Evolutionary conservation across 768 basidiomycete genomes (phyloP).

Genomic region (Pisolithus microcarpus): DNA sequence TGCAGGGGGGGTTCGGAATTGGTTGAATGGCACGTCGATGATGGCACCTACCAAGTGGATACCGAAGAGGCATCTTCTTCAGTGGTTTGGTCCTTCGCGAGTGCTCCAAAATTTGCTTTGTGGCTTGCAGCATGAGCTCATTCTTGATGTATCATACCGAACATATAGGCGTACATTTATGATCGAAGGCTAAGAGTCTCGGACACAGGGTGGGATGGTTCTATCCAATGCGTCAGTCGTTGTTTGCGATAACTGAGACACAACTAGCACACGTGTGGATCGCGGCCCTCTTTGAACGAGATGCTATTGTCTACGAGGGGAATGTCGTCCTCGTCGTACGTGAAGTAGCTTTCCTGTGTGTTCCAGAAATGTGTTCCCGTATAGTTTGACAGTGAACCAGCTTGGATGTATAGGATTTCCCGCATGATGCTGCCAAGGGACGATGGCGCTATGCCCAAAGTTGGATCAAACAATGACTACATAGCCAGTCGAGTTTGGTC

Average conservation of each 20-base stretch:
- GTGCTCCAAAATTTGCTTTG: conserved; percentile 60
- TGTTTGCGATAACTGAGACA: background rate
- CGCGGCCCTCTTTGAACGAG: conserved; percentile 60
- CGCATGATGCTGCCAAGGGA: conserved; percentile 38
- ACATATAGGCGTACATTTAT: conserved; percentile 41
- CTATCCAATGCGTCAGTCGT: conserved; percentile 2
- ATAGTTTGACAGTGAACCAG: conserved; percentile 60
- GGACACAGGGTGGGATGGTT: conserved; percentile 47
- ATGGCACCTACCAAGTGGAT: conserved; percentile 14
- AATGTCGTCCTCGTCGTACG: conserved; percentile 39
- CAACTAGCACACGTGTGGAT: conserved; percentile 36
- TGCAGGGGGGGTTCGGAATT: conserved; percentile 17
- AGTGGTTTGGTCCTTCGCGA: conserved; percentile 36
- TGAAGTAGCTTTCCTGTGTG: conserved; percentile 65
- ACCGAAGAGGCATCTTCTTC: conserved; percentile 16
- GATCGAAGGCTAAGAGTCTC: conserved; percentile 59
- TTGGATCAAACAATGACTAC: background rate
- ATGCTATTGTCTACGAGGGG: conserved; percentile 43
- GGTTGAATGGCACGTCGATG: background rate
- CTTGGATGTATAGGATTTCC: conserved; percentile 76
- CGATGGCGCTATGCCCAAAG: background rate
- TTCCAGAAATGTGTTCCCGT: conserved; percentile 79
- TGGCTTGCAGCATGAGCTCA: conserved; percentile 7
- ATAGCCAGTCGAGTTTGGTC: too few relatives aligned
- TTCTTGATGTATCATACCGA: background rate